Evolutionary conservation across 139 green algal genomes (phyloP).

Genomic region (Zygnema cylindricum): DNA sequence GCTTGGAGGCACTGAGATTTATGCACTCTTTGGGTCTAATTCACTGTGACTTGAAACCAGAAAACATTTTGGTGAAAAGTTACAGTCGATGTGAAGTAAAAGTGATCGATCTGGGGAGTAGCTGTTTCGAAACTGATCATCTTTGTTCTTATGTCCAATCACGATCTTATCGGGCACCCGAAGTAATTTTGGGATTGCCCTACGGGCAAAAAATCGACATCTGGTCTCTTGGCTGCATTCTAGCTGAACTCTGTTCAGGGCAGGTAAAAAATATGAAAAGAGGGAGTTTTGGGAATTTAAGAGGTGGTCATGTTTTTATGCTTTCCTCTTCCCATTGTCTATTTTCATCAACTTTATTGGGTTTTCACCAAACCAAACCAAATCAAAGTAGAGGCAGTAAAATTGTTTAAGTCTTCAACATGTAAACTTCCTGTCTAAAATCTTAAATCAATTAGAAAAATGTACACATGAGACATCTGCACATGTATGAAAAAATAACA

Average conservation of each 20-base stretch:
- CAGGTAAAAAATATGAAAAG: constrained; percentile 56
- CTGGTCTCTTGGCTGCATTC: constrained; percentile 94
- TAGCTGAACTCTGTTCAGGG: constrained; percentile 92
- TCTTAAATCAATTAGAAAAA: too few relatives aligned
- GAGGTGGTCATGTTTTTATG: too few relatives aligned
- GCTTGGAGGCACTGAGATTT: constrained; percentile 82
- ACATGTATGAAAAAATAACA: too few relatives aligned
- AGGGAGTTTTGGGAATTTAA: neutral
- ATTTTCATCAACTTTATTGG: too few relatives aligned
- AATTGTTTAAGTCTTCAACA: too few relatives aligned
- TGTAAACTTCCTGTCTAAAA: too few relatives aligned
- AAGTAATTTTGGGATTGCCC: constrained; percentile 3
- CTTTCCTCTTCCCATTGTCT: too few relatives aligned
- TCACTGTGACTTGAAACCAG: constrained; percentile 96
- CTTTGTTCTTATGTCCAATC: constrained; percentile 91
- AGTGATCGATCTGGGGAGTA: constrained; percentile 94
- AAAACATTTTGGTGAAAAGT: constrained; percentile 95
- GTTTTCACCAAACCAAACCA: too few relatives aligned
- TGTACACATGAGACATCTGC: too few relatives aligned
- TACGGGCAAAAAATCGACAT: constrained; percentile 86
- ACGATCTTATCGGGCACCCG: constrained; percentile 86
- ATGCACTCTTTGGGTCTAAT: constrained; percentile 90
- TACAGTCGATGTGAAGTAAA: constrained; percentile 78
- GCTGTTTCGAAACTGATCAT: constrained; percentile 91
- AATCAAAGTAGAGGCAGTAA: too few relatives aligned